Conservation (phyloP, 2,329 filamentous ascomycete genomes). For the Ophiognomonia clavigignenti-juglandacearum region DNA sequence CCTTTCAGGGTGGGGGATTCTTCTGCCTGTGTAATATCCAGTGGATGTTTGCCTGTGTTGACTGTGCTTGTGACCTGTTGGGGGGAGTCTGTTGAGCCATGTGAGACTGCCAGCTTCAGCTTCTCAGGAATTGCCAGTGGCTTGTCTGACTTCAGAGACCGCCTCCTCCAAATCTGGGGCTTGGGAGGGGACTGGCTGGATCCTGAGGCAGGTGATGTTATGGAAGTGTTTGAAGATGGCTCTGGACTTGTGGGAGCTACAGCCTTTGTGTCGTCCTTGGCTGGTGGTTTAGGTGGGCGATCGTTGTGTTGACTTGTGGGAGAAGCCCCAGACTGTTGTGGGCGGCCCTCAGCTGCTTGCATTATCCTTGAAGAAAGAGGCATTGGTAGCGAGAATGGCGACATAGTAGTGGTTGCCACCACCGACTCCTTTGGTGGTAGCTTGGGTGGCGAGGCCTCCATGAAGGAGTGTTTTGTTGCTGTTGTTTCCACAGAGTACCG, state of each 20-base stretch:
- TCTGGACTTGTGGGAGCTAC: slow-evolving; percentile 7
- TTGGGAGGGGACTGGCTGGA: slow-evolving; percentile 22
- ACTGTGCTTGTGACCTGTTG: slow-evolving; percentile 13
- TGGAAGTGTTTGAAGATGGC: slow-evolving; percentile 28
- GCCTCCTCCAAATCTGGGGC: slow-evolving; percentile 43
- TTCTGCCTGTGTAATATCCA: not conserved
- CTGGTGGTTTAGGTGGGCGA: slow-evolving; percentile 10
- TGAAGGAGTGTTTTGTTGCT: slow-evolving; percentile 10
- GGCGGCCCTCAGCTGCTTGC: not conserved
- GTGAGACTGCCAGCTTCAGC: slow-evolving; percentile 41
- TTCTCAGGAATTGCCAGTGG: slow-evolving; percentile 43
- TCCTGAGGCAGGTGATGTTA: slow-evolving; percentile 14
- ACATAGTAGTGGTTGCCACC: not conserved
- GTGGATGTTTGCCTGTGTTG: slow-evolving; percentile 7
- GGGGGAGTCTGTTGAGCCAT: slow-evolving; percentile 42
- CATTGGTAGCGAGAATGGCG: slow-evolving; percentile 11
- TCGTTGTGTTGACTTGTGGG: not conserved
- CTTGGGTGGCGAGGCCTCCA: slow-evolving; percentile 10
- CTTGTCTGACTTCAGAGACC: slow-evolving; percentile 44
- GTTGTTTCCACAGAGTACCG: slow-evolving; percentile 12
- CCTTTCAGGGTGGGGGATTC: slow-evolving; percentile 15
- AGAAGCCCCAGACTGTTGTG: not conserved
- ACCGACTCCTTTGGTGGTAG: slow-evolving; percentile 7
- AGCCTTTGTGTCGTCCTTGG: slow-evolving; percentile 7
- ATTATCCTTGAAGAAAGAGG: slow-evolving; percentile 11